phyloP scores from a whole-genome alignment of 2,329 filamentous ascomycete species.

The Pseudocercospora macadamiae region DNA sequence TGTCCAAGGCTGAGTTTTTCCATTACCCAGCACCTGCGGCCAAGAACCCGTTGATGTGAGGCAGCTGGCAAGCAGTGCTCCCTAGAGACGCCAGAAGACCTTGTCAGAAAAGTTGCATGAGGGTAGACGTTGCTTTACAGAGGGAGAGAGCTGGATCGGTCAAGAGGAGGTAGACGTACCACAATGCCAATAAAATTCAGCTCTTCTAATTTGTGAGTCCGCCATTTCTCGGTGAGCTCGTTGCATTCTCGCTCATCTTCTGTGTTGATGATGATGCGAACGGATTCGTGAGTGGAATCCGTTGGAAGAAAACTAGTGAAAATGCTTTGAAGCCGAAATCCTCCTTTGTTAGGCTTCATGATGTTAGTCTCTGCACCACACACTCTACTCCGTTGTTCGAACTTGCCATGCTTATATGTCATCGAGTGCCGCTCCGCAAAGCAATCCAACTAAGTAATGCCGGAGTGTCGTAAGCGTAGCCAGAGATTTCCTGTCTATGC shows the following conservation, averaged over 20 bases:
- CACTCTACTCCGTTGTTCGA: no score
- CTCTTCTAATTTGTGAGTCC: slow-evolving; percentile 45
- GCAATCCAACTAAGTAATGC: no score
- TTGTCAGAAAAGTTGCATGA: background rate
- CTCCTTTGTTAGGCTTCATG: no score
- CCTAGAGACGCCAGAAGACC: slow-evolving; percentile 23
- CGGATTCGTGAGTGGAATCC: slow-evolving; percentile 41
- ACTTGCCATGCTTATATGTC: no score
- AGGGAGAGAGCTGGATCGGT: background rate
- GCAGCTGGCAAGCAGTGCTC: slow-evolving; percentile 44
- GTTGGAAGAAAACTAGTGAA: no score
- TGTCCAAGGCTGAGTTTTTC: slow-evolving; percentile 43
- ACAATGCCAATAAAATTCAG: slow-evolving; percentile 49
- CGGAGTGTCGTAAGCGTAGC: no score
- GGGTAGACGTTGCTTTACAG: no score
- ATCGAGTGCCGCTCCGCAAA: no score
- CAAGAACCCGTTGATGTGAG: slow-evolving; percentile 50
- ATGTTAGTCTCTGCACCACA: no score
- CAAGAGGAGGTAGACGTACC: slow-evolving; percentile 32
- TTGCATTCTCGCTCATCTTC: slow-evolving; percentile 40
- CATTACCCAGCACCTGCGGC: slow-evolving; percentile 46
- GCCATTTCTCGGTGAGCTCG: slow-evolving; percentile 43
- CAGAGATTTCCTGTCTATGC: no score
- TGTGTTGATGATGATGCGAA: slow-evolving; percentile 43
- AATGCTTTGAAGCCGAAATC: no score